Base-by-base conservation (phyloP, 768 basidiomycete species). In the Strobilomyces confusus region DNA sequence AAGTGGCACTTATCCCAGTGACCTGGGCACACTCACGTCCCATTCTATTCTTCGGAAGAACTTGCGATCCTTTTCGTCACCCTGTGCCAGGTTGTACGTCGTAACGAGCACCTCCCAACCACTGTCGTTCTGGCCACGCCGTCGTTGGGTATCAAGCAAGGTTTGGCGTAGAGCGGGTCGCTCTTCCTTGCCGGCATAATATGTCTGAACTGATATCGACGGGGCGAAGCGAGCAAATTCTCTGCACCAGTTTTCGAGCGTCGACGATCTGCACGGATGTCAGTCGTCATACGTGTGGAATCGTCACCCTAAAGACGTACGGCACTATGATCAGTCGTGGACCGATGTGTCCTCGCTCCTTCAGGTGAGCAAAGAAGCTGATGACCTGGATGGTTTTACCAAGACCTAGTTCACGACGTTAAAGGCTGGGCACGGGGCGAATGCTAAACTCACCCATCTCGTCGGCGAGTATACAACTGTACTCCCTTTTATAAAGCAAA, bases 341-440 rank as follows among this genome's bases (percentile, higher is more conserved):
- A 0, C 94, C 95, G 50, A 76, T 78, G 49, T 77, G 79, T 17
- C 87, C 89, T 45, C 75, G 79, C 62, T 92, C 89, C 66, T 89
- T 91, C 47, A 98, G 77, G 62, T 89, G 80, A 4, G 95, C 90
- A 56, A 98, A 82, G 75, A 99, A 97, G 50, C 94, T 89, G 68
- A 99, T 99, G 50, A 99, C 97, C 73, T 99, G 97, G 36, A 95
- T 89, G 2, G 97, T 99, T 77, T 99, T 99, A 25, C 97, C 97
- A 58, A 99, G 84, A 64, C 95, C 95, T 97, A 49, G 6, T 15
- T 44, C 26, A 29, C 29, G 23, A 12, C 5, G 2, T 30, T 26
- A 25, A 50, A 49, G 19, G 54, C 32, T 40, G 32, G 17, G 51
- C 7, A 46, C 13, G 33, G 30, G 7, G 15, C 30, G 9, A 51